Evolutionary conservation across 805 yeast genomes (phyloP), one percentile per base, ranked within the genome.

Genomic region (Yarrowia keelungensis): DNA sequence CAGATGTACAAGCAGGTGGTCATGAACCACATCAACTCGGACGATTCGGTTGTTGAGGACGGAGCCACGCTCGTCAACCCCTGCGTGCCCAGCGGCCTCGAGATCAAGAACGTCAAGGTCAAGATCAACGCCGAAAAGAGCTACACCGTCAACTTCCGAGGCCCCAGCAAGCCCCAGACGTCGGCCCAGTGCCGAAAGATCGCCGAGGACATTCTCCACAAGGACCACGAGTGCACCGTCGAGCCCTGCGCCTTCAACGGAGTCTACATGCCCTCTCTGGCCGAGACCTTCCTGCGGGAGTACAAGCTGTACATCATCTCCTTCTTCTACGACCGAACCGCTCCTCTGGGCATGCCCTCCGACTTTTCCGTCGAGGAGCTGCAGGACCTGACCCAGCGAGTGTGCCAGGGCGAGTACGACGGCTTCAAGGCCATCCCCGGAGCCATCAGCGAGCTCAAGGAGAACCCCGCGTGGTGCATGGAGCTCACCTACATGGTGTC

Each of bases 191-290:
- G 99, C 81, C 87, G 97, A 72, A 85, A 81, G 76, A 77, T 95
- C 51, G 92, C 98, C 38, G 98, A 94, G 77, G 77, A 84, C 67
- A 85, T 92, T 50, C 84, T 95, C 76, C 89, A 91, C 81, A 94
- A 94, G 81, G 97, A 92, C 50, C 83, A 85, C 15, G 86, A 83
- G 71, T 95, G 99, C 83, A 76, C 81, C 1, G 76, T 82, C 41
- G 85, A 86, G 69, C 96, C 99, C 68, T 95, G 99, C 79, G 91
- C 98, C 2, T 95, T 95, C 85, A 92, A 94, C 76, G 99, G 99
- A 76, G 90, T 92, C 64, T 97, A 96, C 79, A 99, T 95, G 82
- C 99, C 99, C 9, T 90, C 97, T 4, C 82, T 95, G 74, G 86
- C 86, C 54, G 86, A 84, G 71, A 87, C 97, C 15, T 95, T 95